phyloP scores from a whole-genome alignment of 2,329 filamentous ascomycete genomes.

The Periconia sp. region DNA sequence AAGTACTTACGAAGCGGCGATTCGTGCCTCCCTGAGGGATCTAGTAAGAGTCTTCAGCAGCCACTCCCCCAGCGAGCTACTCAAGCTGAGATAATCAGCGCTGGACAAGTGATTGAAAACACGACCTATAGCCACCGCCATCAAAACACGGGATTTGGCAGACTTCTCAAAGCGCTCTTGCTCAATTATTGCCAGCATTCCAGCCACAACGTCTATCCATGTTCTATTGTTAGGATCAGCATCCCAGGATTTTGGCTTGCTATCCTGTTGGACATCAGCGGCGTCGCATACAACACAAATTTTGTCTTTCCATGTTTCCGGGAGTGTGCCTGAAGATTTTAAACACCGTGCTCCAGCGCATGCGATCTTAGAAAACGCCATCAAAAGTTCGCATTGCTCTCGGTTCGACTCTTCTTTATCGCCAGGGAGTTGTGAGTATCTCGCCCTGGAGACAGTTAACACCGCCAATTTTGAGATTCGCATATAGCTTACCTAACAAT shows the following conservation, averaged over 20 bases:
- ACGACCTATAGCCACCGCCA: slow-evolving; percentile 58
- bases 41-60: slow-evolving; percentile 80
- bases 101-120: slow-evolving; percentile 68
- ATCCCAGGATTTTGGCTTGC: slow-evolving; percentile 27
- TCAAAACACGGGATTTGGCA: slow-evolving; percentile 30
- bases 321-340: neutral
- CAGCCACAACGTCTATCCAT: slow-evolving; percentile 36
- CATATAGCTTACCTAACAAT: slow-evolving; percentile 26
- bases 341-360: slow-evolving; percentile 35
- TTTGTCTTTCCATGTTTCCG: slow-evolving; percentile 14
- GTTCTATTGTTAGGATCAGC: slow-evolving; percentile 17
- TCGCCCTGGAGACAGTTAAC: slow-evolving; percentile 15
- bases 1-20: slow-evolving; percentile 68
- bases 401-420: slow-evolving; percentile 17
- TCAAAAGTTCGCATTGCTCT: slow-evolving; percentile 26
- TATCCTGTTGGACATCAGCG: neutral
- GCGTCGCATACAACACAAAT: slow-evolving; percentile 31
- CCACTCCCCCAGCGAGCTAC: slow-evolving; percentile 74
- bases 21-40: slow-evolving; percentile 79
- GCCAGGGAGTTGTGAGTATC: slow-evolving; percentile 21
- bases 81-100: slow-evolving; percentile 64
- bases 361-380: slow-evolving; percentile 33
- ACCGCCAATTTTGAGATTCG: slow-evolving; percentile 9
- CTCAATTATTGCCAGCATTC: slow-evolving; percentile 32
- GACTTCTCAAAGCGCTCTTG: slow-evolving; percentile 32